Percentiles rank a stretch among this genome's conserved stretches.
These are phyloP conservation scores for Penicillium odoratum DNA, from an alignment of 495 filamentous ascomycete species.

Conservation along the genomic window DNA sequence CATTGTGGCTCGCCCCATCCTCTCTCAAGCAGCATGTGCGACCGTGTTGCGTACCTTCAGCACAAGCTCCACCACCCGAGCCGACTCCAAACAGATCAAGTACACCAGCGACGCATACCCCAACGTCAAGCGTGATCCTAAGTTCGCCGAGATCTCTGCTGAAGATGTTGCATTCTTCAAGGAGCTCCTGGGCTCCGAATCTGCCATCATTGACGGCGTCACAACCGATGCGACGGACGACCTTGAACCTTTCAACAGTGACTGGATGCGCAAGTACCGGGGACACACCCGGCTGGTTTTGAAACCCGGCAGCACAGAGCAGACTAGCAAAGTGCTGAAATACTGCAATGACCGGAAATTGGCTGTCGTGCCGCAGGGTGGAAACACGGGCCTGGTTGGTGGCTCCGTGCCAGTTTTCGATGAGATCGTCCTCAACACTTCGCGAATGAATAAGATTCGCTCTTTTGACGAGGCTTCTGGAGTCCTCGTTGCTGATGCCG, in stretches of 20 bases:
- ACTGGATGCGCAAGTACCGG: slow-evolving; percentile 99
- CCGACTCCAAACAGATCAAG: slow-evolving; percentile 51
- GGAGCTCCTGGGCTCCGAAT: slow-evolving; percentile 67
- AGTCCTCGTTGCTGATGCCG: slow-evolving; percentile 83
- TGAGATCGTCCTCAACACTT: slow-evolving; percentile 90
- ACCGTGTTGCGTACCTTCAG: slow-evolving; percentile 37
- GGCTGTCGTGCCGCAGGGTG: slow-evolving; percentile 96
- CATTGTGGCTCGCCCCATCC: slow-evolving; percentile 24
- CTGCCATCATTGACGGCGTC: slow-evolving; percentile 82
- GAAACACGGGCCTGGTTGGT: slow-evolving; percentile 93
- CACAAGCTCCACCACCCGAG: slow-evolving; percentile 28
- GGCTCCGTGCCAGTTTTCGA: slow-evolving; percentile 96
- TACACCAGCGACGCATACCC: slow-evolving; percentile 86
- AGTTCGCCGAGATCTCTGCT: slow-evolving; percentile 64
- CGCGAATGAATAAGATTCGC: slow-evolving; percentile 84
- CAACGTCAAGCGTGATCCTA: slow-evolving; percentile 71
- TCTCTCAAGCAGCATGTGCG: slow-evolving; percentile 21
- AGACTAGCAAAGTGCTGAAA: slow-evolving; percentile 83
- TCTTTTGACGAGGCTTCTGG: slow-evolving; percentile 94
- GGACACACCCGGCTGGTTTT: slow-evolving; percentile 85
- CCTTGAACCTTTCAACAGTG: slow-evolving; percentile 88
- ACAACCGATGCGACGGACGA: slow-evolving; percentile 71
- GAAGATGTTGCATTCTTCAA: slow-evolving; percentile 84
- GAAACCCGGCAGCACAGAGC: slow-evolving; percentile 76
- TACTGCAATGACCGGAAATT: slow-evolving; percentile 92